phyloP scores from a whole-genome alignment of 805 yeast species.

The Candida ficus region DNA sequence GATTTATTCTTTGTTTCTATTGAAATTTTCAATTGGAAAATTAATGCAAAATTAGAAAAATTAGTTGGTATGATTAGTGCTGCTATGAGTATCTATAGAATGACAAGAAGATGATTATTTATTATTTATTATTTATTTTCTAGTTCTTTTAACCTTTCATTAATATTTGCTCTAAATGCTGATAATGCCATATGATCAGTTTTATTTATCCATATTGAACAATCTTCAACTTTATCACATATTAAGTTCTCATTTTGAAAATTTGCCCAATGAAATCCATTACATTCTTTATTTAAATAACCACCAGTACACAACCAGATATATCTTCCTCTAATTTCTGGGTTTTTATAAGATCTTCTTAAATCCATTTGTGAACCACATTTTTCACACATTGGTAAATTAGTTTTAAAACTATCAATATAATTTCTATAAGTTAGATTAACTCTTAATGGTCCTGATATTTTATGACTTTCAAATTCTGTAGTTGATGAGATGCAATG shows the following conservation, averaged over 20 bases:
- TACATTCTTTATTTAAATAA: constrained; percentile 41
- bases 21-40: constrained; percentile 13
- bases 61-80: constrained; percentile 13
- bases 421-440: constrained; percentile 64
- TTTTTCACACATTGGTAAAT: constrained; percentile 39
- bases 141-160: neutral
- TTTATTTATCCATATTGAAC: constrained; percentile 43
- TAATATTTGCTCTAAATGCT: constrained; percentile 14
- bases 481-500: constrained; percentile 53
- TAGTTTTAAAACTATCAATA: constrained; percentile 30
- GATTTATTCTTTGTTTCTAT: constrained; percentile 16
- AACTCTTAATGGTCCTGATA: constrained; percentile 47
- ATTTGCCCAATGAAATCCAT: constrained; percentile 46
- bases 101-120: constrained; percentile 6
- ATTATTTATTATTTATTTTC: neutral
- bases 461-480: constrained; percentile 39
- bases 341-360: constrained; percentile 47
- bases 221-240: constrained; percentile 29
- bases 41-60: constrained; percentile 12
- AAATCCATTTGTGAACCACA: constrained; percentile 42
- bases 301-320: constrained; percentile 60
- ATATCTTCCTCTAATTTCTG: constrained; percentile 47
- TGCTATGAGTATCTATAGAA: constrained; percentile 18
- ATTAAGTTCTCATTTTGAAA: constrained; percentile 31
- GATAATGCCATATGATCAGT: constrained; percentile 32